A percentile compares a stretch with the other conserved stretches of the same genome.
These are phyloP conservation scores for Colletotrichum spaethianum DNA, from an alignment of 2,329 filamentous ascomycete genomes.

Conservation along the genomic window DNA sequence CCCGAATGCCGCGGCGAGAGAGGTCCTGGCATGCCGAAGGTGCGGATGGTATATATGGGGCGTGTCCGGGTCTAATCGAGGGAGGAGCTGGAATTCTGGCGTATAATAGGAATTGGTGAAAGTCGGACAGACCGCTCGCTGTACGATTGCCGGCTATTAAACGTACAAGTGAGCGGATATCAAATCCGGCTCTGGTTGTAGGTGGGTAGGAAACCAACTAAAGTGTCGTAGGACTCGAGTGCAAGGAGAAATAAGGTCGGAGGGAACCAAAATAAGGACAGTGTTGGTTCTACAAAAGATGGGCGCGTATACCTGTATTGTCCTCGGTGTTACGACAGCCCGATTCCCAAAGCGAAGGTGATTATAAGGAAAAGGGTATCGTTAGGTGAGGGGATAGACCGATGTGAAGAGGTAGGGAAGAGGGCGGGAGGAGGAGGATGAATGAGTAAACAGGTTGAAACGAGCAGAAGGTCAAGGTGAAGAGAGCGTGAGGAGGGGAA, in stretches of 20 bases:
- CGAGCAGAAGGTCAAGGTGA: constrained; percentile 36
- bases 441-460: constrained; percentile 33
- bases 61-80: constrained; percentile 18
- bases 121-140: constrained; percentile 11
- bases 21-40: constrained; percentile 46
- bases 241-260: neutral
- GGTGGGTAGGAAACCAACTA: constrained; percentile 9
- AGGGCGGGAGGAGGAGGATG: neutral
- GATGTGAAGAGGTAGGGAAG: neutral
- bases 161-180: constrained; percentile 33
- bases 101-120: neutral
- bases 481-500: constrained; percentile 40
- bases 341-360: constrained; percentile 30
- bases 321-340: constrained; percentile 25
- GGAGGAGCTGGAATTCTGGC: constrained; percentile 20
- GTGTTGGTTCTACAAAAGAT: constrained; percentile 21
- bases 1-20: constrained; percentile 57
- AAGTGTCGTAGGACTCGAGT: constrained; percentile 17
- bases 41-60: neutral
- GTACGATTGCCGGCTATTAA: constrained; percentile 26
- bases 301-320: constrained; percentile 7
- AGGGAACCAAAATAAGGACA: constrained; percentile 27
- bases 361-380: constrained; percentile 42
- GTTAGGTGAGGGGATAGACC: constrained; percentile 16
- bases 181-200: constrained; percentile 29